phyloP scores from a whole-genome alignment of 2,329 filamentous ascomycete genomes.

The Fusarium sterilihyphosum region DNA sequence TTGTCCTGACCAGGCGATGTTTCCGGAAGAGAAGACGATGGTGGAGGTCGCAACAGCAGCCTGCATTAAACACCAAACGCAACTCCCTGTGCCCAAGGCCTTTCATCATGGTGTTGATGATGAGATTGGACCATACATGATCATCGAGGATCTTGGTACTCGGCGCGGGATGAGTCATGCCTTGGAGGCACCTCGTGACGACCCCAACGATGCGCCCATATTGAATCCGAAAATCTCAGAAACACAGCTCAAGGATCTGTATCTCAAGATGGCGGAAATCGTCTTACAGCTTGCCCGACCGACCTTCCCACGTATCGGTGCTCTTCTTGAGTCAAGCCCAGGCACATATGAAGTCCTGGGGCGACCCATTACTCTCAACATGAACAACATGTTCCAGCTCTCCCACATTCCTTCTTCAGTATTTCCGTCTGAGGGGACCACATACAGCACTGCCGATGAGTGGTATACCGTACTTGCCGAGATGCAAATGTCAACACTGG shows the following conservation, averaged over 20 bases:
- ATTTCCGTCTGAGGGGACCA: slow-evolving; percentile 36
- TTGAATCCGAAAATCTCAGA: slow-evolving; percentile 43
- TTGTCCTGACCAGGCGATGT: slow-evolving; percentile 29
- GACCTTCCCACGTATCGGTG: slow-evolving; percentile 52
- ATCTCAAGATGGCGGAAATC: slow-evolving; percentile 52
- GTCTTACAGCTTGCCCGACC: slow-evolving; percentile 51
- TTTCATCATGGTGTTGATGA: slow-evolving; percentile 36
- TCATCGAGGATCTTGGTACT: slow-evolving; percentile 34
- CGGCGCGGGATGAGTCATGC: slow-evolving; percentile 31
- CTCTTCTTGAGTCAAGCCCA: slow-evolving; percentile 43
- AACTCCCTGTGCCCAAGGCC: slow-evolving; percentile 39
- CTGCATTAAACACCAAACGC: slow-evolving; percentile 29
- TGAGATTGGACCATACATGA: slow-evolving; percentile 36
- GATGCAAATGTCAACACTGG: slow-evolving; percentile 52
- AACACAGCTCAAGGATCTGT: slow-evolving; percentile 46
- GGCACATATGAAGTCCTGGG: slow-evolving; percentile 43
- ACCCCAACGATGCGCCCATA: slow-evolving; percentile 33
- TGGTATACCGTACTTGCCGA: slow-evolving; percentile 53
- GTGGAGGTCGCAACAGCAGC: slow-evolving; percentile 37
- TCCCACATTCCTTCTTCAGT: slow-evolving; percentile 38
- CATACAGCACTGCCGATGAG: slow-evolving; percentile 45
- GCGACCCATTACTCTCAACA: slow-evolving; percentile 54
- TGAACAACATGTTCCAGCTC: slow-evolving; percentile 52
- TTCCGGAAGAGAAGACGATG: slow-evolving; percentile 38
- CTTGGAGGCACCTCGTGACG: slow-evolving; percentile 29